phyloP scores from a whole-genome alignment of 805 yeast species.

The Starmerella sp. region DNA sequence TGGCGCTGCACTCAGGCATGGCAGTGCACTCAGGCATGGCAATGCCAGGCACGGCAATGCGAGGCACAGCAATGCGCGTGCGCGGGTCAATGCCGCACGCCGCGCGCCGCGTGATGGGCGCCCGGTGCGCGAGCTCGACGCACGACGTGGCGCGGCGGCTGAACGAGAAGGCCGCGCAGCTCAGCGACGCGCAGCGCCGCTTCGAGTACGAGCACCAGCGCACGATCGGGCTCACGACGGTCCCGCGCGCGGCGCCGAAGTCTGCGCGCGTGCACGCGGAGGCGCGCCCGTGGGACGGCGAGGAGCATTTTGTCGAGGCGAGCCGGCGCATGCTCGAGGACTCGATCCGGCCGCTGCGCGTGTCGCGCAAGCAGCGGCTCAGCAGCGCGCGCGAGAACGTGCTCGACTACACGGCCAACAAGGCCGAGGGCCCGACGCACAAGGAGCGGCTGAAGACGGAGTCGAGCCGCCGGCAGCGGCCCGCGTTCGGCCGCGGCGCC shows the following conservation, averaged over 20 bases:
- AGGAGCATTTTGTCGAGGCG: slow-evolving; percentile 38
- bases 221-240: slow-evolving; percentile 33
- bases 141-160: slow-evolving; percentile 1
- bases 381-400: slow-evolving; percentile 53
- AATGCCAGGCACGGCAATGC: no score
- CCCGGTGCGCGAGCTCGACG: background rate
- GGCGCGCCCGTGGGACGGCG: slow-evolving; percentile 49
- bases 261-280: slow-evolving; percentile 40
- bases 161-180: background rate
- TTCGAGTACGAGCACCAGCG: slow-evolving; percentile 34
- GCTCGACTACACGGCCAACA: slow-evolving; percentile 48
- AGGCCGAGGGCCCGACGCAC: slow-evolving; percentile 25
- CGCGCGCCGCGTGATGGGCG: no score
- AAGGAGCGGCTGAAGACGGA: slow-evolving; percentile 14
- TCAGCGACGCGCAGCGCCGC: slow-evolving; percentile 13
- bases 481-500: background rate
- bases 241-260: slow-evolving; percentile 38
- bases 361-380: slow-evolving; percentile 33
- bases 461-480: slow-evolving; percentile 4
- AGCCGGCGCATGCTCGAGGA: slow-evolving; percentile 48
- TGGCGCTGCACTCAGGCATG: no score
- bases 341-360: slow-evolving; percentile 33
- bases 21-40: no score
- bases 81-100: background rate
- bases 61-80: no score